These are phyloP conservation scores for Scenedesmus sp. DNA, from an alignment of 163 green algal genomes.

Conservation along the genomic window DNA sequence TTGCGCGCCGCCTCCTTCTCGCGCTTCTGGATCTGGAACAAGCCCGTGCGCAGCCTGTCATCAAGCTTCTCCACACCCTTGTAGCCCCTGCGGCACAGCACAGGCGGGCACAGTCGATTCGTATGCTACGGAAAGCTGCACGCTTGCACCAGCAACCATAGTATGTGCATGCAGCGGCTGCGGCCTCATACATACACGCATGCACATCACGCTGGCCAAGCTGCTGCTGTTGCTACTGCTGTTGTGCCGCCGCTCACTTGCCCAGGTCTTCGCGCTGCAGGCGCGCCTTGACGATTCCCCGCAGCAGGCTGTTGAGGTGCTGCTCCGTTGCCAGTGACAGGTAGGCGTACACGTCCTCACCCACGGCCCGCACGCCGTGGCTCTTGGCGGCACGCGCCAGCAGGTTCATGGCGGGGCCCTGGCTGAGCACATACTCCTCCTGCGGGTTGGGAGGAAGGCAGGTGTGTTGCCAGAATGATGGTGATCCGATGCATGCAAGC, in stretches of 20 bases:
- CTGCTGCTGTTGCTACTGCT: neutral
- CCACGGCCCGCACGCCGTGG: constrained; percentile 13
- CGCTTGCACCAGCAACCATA: too few species aligned
- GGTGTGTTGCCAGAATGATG: neutral
- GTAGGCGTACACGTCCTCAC: constrained; percentile 28
- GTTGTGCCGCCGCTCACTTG: constrained; percentile 38
- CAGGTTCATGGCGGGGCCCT: constrained; percentile 4
- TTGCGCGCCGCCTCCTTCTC: constrained; percentile 25
- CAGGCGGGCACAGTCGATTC: neutral
- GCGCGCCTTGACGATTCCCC: constrained; percentile 15
- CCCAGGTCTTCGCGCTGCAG: constrained; percentile 49
- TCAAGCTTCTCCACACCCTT: constrained; percentile 41
- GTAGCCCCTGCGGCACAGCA: constrained; percentile 32
- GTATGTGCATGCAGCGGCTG: too few species aligned
- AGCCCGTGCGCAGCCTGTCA: neutral
- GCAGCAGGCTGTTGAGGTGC: constrained; percentile 23
- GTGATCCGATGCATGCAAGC: too few species aligned
- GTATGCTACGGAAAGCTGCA: too few species aligned
- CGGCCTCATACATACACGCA: neutral
- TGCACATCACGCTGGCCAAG: neutral
- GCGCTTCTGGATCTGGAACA: constrained; percentile 43
- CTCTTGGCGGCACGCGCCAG: constrained; percentile 8
- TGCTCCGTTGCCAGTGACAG: constrained; percentile 37
- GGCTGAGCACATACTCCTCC: constrained; percentile 41
- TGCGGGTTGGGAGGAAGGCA: neutral